A percentile compares a stretch with the other conserved stretches of the same genome.
Conservation (phyloP, 2,329 filamentous ascomycete species). For the Beauveria scarabaeidicola region DNA sequence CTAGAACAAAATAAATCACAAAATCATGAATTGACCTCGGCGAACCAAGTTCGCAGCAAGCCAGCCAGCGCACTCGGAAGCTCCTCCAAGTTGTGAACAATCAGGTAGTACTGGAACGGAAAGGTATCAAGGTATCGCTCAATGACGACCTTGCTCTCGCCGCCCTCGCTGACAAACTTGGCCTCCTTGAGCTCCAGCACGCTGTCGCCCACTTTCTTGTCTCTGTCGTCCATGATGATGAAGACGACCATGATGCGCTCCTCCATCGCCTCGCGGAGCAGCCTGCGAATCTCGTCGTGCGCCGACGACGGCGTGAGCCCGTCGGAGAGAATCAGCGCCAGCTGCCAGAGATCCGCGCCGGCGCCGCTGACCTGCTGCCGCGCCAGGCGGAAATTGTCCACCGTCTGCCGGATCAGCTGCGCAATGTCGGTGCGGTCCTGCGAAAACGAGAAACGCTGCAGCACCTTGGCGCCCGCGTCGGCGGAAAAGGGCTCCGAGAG, state of each 20-base stretch:
- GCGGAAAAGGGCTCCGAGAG: conserved; percentile 75
- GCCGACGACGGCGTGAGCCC: conserved; percentile 77
- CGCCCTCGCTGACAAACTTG: conserved; percentile 62
- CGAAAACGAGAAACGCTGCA: conserved; percentile 76
- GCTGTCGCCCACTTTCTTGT: conserved; percentile 44
- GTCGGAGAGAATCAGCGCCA: conserved; percentile 87
- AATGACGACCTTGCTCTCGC: conserved; percentile 64
- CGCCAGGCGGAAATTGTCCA: conserved; percentile 74
- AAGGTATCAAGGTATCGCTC: conserved; percentile 91
- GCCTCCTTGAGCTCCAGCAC: conserved; percentile 87
- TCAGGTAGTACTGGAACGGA: conserved; percentile 93
- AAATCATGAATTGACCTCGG: conserved; percentile 47
- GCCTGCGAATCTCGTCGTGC: conserved; percentile 71
- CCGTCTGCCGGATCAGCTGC: conserved; percentile 65
- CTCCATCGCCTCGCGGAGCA: conserved; percentile 82
- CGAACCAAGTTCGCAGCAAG: conserved; percentile 92
- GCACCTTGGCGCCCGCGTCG: conserved; percentile 67
- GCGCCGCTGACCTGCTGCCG: conserved; percentile 46
- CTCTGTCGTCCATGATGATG: conserved; percentile 75
- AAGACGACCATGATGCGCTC: conserved; percentile 98
- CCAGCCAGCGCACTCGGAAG: conserved; percentile 81
- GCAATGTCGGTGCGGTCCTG: conserved; percentile 82
- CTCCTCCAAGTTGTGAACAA: conserved; percentile 87
- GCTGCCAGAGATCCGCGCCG: conserved; percentile 77
- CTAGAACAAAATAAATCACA: neutral